phyloP scores from a whole-genome alignment of 192 early-diverging fungal genomes.

The Rhizophlyctis rosea region DNA sequence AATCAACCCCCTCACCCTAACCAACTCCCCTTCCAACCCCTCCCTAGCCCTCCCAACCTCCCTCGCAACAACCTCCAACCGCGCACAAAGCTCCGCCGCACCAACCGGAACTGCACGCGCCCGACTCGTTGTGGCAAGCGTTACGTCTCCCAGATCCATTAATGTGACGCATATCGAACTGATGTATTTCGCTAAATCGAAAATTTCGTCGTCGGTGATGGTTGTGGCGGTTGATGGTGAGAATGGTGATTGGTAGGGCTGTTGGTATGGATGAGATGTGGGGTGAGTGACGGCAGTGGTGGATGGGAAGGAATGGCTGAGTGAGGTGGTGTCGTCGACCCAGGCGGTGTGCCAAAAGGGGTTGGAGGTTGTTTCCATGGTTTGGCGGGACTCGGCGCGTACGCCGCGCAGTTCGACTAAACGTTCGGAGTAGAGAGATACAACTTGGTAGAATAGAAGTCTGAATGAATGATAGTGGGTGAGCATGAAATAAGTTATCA shows the following conservation, averaged over 20 bases:
- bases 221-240: neutral
- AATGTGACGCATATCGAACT: constrained; percentile 13
- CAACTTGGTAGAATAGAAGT: constrained; percentile 23
- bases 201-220: neutral
- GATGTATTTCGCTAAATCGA: constrained; percentile 8
- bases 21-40: constrained; percentile 15
- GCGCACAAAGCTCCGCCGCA: constrained; percentile 16
- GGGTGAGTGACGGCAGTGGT: constrained; percentile 3
- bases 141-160: constrained; percentile 17
- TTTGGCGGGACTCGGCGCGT: neutral
- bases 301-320: constrained; percentile 7
- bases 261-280: constrained; percentile 1
- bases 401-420: constrained; percentile 19
- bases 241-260: neutral
- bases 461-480: neutral
- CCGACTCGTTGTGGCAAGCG: constrained; percentile 15
- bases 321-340: neutral
- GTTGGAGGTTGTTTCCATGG: constrained; percentile 4
- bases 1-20: constrained; percentile 6
- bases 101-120: constrained; percentile 10
- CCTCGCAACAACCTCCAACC: constrained; percentile 14
- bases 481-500: neutral
- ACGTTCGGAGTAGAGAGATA: constrained; percentile 20
- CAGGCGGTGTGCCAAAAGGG: constrained; percentile 19
- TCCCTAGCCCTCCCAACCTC: constrained; percentile 7